These are phyloP conservation scores for Oryza meridionalis DNA, from an alignment of 176 grass and related monocot genomes.

Conservation along the genomic window DNA sequence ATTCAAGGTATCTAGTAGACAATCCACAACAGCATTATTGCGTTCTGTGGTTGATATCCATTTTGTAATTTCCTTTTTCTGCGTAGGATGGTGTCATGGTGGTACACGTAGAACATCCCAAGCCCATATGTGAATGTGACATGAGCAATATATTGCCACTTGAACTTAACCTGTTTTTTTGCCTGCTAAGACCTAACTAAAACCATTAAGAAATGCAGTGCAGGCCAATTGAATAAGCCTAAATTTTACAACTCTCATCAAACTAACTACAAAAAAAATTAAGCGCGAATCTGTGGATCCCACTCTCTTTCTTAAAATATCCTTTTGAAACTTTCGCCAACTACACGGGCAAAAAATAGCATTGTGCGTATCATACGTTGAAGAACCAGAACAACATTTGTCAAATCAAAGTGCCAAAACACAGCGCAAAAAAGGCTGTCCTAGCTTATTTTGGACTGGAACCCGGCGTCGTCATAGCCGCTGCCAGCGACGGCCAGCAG, in stretches of 20 bases:
- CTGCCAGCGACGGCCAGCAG: slow-evolving; percentile 29
- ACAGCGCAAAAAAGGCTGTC: neutral
- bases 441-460: slow-evolving; percentile 62
- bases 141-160: neutral
- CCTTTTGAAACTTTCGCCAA: neutral
- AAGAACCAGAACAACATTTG: neutral
- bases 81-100: neutral
- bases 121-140: neutral
- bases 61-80: neutral
- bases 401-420: slow-evolving; percentile 5
- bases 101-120: neutral
- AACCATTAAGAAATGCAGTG: neutral
- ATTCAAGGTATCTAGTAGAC: neutral
- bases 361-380: slow-evolving; percentile 9
- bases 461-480: slow-evolving; percentile 13
- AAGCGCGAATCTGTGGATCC: neutral
- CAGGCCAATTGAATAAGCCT: neutral
- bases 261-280: neutral
- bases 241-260: neutral
- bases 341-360: slow-evolving; percentile 1
- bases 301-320: neutral
- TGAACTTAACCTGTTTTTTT: neutral
- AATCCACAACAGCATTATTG: neutral
- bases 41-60: neutral
- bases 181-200: neutral